Percentiles rank a stretch among this genome's conserved stretches.
phyloP scores from a whole-genome alignment of 768 basidiomycete species.

The Lepiota subincarnata region DNA sequence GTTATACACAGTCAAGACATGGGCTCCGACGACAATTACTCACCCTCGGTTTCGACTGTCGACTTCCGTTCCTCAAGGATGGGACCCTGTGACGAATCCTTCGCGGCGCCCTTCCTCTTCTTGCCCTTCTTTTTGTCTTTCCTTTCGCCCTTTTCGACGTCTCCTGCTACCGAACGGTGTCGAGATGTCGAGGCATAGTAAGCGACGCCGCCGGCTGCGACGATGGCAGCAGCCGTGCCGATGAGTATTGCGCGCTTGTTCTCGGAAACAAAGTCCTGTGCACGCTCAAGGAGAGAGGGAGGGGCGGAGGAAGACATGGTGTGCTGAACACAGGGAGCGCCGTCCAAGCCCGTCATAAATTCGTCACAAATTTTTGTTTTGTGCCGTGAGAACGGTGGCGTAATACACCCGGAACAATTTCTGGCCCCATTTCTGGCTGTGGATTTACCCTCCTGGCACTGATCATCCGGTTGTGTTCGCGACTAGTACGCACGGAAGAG shows the following conservation, averaged over 20 bases:
- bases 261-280: slow-evolving; percentile 67
- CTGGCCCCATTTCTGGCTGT: neutral
- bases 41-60: slow-evolving; percentile 28
- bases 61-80: slow-evolving; percentile 73
- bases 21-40: neutral
- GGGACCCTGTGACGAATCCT: slow-evolving; percentile 59
- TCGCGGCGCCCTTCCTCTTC: slow-evolving; percentile 56
- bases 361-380: slow-evolving; percentile 6
- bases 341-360: slow-evolving; percentile 1
- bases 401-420: neutral
- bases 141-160: slow-evolving; percentile 40
- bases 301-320: slow-evolving; percentile 17
- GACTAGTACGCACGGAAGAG: too few species aligned
- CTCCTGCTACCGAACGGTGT: slow-evolving; percentile 25
- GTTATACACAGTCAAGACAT: neutral
- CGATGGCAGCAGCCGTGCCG: slow-evolving; percentile 64
- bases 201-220: slow-evolving; percentile 70
- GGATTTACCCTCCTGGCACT: too few species aligned
- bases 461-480: neutral
- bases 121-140: slow-evolving; percentile 45
- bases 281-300: slow-evolving; percentile 48
- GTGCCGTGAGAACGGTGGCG: slow-evolving; percentile 11
- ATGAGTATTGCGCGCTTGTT: slow-evolving; percentile 75
- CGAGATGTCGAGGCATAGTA: slow-evolving; percentile 68
- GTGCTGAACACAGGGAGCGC: neutral